Base-by-base conservation (phyloP, 371 early-diverging fungal genomes). In the Syncephalastrum racemosum region DNA sequence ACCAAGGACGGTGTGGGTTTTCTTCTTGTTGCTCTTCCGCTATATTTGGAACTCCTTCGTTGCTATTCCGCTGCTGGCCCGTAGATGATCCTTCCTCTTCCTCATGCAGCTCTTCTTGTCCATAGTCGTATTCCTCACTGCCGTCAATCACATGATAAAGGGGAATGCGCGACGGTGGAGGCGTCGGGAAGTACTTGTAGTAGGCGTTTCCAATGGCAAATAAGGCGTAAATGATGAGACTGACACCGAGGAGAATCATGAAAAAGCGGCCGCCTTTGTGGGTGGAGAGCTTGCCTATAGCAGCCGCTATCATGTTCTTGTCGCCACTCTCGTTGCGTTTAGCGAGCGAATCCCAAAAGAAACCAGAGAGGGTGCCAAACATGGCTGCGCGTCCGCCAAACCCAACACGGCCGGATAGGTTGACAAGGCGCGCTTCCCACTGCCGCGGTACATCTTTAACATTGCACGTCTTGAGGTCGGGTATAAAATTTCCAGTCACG, bases 141-240 rank as follows among this genome's bases (percentile, higher is more conserved):
- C 43, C 50, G 18, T 22, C 22, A 25, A 47, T 36, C 1, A 56
- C 48, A 6, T 58, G 56, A 43, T 71, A 71, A 19, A 63, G 57
- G 8, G 63, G 68, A 5, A 58, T 50, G 10, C 75, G 53, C 2
- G 71, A 66, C 16, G 73, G 78, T 16, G 78, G 78, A 8, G 73
- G 75, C 4, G 75, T 78, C 31, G 79, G 79, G 41, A 78, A 78
- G 24, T 75, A 75, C 25, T 75, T 75, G 55, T 71, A 78, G 20
- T 75, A 63, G 5, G 69, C 67, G 49, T 78, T 78, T 5, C 58
- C 40, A 5, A 71, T 64, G 39, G 79, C 79, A 64, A 75, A 78
- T 0, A 70, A 20, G 15, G 69, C 75, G 50, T 78, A 78, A 3
- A 75, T 70, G 0, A 78, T 64, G 10, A 78, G 53, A 10, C 73